Evolutionary conservation across 371 early-diverging fungal genomes (phyloP), one percentile per base, ranked within the genome.

Genomic region (Gilbertella persicaria): DNA sequence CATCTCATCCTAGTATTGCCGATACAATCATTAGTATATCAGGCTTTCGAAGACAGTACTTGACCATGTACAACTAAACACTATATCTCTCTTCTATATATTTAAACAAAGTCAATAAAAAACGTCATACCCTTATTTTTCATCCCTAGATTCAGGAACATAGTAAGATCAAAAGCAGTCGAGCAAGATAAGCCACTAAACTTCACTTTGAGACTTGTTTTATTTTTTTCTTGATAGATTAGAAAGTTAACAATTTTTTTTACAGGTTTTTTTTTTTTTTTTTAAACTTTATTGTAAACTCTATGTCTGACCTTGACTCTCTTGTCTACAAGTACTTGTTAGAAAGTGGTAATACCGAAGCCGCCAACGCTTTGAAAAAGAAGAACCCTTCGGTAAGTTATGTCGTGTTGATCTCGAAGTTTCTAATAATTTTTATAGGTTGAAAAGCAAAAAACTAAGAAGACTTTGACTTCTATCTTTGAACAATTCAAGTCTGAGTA

Each of bases 251-350:
- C 5, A 28, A 28, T 28, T 28, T 28, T 28, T 28, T 28, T 28
- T 9, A 9, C 25, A 25, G 19, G 14, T 28, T 13, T 19, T 21
- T 52, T 33, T 4, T 10, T 35, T 21, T 21, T 20, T 21, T 9
- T 50, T 46, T 45, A 41, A n/a, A 20, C 35, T 36, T 28, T 50
- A 17, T 30, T 28, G 23, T 9, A 28, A 5, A 28, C 4, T 4
- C 28, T 9, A 47, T 48, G 49, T 49, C 62, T 41, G 36, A 24
- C 29, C 55, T 67, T 26, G 64, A 67, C 41, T 48, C 68, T 30
- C 45, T 60, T 41, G 60, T 67, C 5, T 63, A 67, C 52, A 52
- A 67, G 33, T 67, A 67, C 35, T 45, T 67, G 16, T 21, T 63
- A n/a, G 44, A 53, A 14, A 53, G 23, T 14, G 64, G 60, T 10